Evolutionary conservation across 2,329 filamentous ascomycete species (phyloP).

Genomic region (Aspergillus candidus): DNA sequence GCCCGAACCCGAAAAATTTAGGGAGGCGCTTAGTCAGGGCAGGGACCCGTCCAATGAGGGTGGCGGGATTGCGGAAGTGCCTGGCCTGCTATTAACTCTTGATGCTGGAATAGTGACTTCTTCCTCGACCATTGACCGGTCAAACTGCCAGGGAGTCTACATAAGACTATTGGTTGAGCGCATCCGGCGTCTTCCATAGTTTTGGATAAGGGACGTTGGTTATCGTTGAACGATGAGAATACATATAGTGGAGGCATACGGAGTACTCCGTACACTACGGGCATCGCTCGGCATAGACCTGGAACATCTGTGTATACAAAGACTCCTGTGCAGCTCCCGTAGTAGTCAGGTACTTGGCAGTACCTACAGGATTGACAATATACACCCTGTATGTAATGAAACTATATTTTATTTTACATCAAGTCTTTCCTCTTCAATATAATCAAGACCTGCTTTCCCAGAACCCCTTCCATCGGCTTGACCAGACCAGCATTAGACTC

Average conservation of each 20-base stretch:
- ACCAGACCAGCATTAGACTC: constrained; percentile 38
- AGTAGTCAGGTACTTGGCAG: neutral
- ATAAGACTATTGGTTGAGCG: no score
- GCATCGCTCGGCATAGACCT: no score
- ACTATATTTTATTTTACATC: neutral
- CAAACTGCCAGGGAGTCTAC: no score
- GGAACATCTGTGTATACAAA: no score
- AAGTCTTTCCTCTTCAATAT: constrained; percentile 29
- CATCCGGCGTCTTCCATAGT: no score
- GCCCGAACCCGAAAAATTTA: constrained; percentile 6
- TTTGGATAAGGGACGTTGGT: no score
- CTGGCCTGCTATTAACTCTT: neutral
- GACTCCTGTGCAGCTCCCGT: no score
- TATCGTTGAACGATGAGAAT: no score
- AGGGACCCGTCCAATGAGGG: constrained; percentile 24
- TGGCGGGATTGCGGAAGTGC: constrained; percentile 24
- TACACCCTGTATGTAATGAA: constrained; percentile 7
- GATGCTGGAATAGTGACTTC: neutral
- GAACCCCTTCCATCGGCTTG: constrained; percentile 38
- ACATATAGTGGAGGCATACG: no score
- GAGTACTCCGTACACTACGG: no score
- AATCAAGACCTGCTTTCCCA: constrained; percentile 34
- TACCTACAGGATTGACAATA: constrained; percentile 4
- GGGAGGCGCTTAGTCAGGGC: constrained; percentile 34
- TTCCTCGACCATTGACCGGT: neutral